These are phyloP conservation scores for Diutina neorugosa DNA, from an alignment of 1,139 yeast genomes.

Conservation along the genomic window DNA sequence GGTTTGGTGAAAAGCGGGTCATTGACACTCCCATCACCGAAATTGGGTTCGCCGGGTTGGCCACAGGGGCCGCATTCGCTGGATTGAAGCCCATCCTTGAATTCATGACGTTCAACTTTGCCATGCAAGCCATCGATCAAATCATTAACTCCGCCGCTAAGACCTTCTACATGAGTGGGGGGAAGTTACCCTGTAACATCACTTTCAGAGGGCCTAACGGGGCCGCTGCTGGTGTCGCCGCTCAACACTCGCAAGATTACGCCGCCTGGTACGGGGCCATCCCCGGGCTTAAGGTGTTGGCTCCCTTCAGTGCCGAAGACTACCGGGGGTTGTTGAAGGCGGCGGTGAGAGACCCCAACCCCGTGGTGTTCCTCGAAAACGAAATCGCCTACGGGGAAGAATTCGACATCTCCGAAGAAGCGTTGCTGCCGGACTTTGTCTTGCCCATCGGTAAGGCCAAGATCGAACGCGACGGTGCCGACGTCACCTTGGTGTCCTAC, in stretches of 20 bases:
- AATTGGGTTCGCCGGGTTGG: constrained; percentile 97
- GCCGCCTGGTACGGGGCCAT: constrained; percentile 97
- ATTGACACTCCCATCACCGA: constrained; percentile 98
- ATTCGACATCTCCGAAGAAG: constrained; percentile 85
- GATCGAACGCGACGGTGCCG: constrained; percentile 86
- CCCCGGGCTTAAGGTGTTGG: constrained; percentile 93
- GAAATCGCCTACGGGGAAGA: constrained; percentile 90
- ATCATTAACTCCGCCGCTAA: constrained; percentile 97
- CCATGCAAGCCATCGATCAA: constrained; percentile 98
- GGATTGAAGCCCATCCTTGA: constrained; percentile 96
- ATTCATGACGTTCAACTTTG: constrained; percentile 98
- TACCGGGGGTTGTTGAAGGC: constrained; percentile 93
- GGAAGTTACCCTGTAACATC: constrained; percentile 92
- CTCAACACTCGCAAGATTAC: constrained; percentile 97
- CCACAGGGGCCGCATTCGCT: constrained; percentile 95
- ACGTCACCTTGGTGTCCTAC: constrained; percentile 82
- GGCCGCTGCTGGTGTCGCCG: constrained; percentile 99
- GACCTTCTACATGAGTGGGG: constrained; percentile 98
- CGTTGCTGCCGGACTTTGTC: constrained; percentile 74
- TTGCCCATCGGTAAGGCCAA: constrained; percentile 94
- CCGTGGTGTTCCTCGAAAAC: constrained; percentile 90
- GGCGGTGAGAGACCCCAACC: constrained; percentile 97
- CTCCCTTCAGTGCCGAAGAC: constrained; percentile 94
- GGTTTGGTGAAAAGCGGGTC: constrained; percentile 94
- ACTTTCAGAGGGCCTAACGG: constrained; percentile 99